Evolutionary conservation across 495 filamentous ascomycete genomes (phyloP).

Genomic region (Penicillium verhagenii): DNA sequence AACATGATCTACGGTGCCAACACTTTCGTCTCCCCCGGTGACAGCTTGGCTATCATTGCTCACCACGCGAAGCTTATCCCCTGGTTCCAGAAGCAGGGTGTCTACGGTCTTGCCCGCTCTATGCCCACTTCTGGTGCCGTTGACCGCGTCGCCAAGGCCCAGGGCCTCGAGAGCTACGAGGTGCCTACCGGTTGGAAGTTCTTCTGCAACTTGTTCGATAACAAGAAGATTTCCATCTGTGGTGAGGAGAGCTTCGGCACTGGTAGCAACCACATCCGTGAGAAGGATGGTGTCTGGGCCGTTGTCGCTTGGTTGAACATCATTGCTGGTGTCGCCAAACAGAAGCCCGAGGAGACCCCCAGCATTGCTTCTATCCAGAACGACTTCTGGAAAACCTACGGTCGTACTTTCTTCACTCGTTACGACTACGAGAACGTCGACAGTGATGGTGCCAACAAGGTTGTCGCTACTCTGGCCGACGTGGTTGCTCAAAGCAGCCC

Average conservation of each 20-base stretch:
- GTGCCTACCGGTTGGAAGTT: conserved; percentile 99
- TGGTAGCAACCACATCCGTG: conserved; percentile 97
- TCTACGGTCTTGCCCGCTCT: conserved; percentile 89
- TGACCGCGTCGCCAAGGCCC: conserved; percentile 90
- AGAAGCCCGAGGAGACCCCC: conserved; percentile 68
- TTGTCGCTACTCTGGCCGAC: conserved; percentile 72
- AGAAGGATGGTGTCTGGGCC: conserved; percentile 98
- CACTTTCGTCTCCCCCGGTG: conserved; percentile 93
- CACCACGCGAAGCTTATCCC: conserved; percentile 92
- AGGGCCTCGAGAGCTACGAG: conserved; percentile 90
- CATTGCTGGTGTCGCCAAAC: conserved; percentile 88
- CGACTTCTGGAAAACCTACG: conserved; percentile 96
- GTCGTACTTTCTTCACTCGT: conserved; percentile 97
- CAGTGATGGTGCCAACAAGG: conserved; percentile 82
- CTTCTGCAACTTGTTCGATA: conserved; percentile 97
- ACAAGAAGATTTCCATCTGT: conserved; percentile 97
- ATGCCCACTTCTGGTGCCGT: conserved; percentile 97
- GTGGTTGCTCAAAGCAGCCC: conserved; percentile 70
- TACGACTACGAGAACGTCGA: conserved; percentile 98
- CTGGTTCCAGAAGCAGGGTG: conserved; percentile 95
- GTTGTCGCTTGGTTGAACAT: conserved; percentile 98
- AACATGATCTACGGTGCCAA: conserved; percentile 99
- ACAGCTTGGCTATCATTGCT: conserved; percentile 95
- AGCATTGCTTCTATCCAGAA: conserved; percentile 94
- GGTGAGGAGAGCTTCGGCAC: conserved; percentile 98